phyloP scores from a whole-genome alignment of 495 filamentous ascomycete species.

The Annulohypoxylon bovei region DNA sequence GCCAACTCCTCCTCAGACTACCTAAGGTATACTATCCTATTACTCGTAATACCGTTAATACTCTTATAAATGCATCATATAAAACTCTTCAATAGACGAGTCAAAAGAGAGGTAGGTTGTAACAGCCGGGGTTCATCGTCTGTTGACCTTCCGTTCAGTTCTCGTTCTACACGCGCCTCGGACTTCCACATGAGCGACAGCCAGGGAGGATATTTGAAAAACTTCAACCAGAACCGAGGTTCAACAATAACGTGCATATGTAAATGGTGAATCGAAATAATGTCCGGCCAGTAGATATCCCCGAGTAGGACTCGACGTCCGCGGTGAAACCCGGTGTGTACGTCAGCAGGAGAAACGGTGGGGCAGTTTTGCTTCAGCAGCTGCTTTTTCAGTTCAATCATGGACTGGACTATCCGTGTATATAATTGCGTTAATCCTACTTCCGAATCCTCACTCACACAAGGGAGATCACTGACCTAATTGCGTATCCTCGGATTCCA shows the following conservation, averaged over 20 bases:
- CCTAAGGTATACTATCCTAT: background rate
- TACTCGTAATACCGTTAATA: background rate
- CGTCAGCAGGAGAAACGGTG: background rate
- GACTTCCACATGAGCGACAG: constrained; percentile 41
- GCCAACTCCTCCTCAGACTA: too few relatives aligned
- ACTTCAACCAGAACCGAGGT: constrained; percentile 15
- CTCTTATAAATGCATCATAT: background rate
- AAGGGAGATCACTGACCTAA: background rate
- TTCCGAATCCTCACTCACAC: background rate
- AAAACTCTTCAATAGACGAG: background rate
- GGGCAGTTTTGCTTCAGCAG: constrained; percentile 18
- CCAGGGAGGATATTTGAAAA: constrained; percentile 38
- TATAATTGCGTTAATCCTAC: background rate
- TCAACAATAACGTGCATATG: constrained; percentile 36
- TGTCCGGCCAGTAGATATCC: constrained; percentile 32
- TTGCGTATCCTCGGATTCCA: constrained; percentile 7
- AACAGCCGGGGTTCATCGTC: background rate
- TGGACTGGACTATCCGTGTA: background rate
- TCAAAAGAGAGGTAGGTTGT: too few relatives aligned
- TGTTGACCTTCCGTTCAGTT: background rate
- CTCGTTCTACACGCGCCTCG: constrained; percentile 10
- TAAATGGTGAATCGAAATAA: constrained; percentile 35
- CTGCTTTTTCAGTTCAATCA: constrained; percentile 5
- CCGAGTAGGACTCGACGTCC: constrained; percentile 26
- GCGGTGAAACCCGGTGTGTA: constrained; percentile 31